phyloP scores from a whole-genome alignment of 352 stramenopile species.

The Aphanomyces stellatus region DNA sequence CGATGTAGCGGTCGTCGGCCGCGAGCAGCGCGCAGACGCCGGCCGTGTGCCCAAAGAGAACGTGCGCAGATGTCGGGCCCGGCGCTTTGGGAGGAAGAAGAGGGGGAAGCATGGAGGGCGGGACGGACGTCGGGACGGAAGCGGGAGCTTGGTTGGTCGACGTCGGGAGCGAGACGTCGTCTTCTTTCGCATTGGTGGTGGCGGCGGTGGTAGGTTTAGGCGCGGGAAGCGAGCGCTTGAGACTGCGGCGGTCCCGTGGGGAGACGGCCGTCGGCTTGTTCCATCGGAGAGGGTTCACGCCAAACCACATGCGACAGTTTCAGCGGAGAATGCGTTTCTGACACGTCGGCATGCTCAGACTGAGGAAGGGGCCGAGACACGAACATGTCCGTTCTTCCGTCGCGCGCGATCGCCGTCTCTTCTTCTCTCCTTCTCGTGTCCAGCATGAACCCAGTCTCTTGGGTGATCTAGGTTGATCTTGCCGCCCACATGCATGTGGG shows the following conservation, averaged over 20 bases:
- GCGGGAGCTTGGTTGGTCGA: not conserved
- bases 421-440: too few relatives aligned
- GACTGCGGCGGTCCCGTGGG: not conserved
- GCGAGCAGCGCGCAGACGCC: slow-evolving; percentile 47
- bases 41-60: slow-evolving; percentile 50
- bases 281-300: slow-evolving; percentile 7
- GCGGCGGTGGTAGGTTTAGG: not conserved
- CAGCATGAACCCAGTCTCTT: too few relatives aligned
- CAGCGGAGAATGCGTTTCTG: not conserved
- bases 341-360: too few relatives aligned
- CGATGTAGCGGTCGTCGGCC: slow-evolving; percentile 46
- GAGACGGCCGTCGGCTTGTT: not conserved
- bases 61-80: slow-evolving; percentile 21
- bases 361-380: too few relatives aligned
- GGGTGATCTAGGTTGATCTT: too few relatives aligned
- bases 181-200: not conserved
- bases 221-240: too few relatives aligned
- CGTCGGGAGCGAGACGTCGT: not conserved
- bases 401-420: too few relatives aligned
- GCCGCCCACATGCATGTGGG: too few relatives aligned
- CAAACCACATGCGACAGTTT: slow-evolving; percentile 1
- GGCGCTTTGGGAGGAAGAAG: not conserved
- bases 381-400: too few relatives aligned
- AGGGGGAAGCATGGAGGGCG: not conserved
- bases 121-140: not conserved